Conservation (phyloP, 1,284 basidiomycete genomes). For the Dichomitus squalens region DNA sequence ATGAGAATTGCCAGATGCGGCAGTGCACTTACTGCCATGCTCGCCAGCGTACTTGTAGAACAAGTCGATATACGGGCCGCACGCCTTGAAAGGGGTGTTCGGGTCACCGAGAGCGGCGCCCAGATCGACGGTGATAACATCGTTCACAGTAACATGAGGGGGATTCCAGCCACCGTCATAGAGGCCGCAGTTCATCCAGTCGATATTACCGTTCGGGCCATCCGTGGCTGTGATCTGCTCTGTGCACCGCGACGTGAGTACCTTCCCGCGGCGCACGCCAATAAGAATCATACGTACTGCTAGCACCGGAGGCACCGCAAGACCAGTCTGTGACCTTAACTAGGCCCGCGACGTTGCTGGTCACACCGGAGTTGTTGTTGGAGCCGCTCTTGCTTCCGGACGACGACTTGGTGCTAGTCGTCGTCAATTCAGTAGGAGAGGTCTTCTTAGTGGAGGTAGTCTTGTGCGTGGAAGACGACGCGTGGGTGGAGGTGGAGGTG, state of each 20-base stretch:
- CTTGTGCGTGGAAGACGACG: slow-evolving; percentile 4
- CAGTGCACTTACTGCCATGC: slow-evolving; percentile 44
- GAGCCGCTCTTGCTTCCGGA: neutral
- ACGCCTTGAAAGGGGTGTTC: slow-evolving; percentile 65
- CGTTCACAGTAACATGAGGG: slow-evolving; percentile 53
- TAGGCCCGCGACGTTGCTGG: slow-evolving; percentile 4
- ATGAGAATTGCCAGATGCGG: neutral
- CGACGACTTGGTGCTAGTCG: neutral
- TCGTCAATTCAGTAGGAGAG: slow-evolving; percentile 1
- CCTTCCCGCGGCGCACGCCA: neutral
- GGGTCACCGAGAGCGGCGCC: slow-evolving; percentile 48
- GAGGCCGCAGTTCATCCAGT: slow-evolving; percentile 83
- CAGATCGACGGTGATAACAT: slow-evolving; percentile 58
- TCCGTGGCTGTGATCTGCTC: slow-evolving; percentile 49
- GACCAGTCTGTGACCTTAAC: slow-evolving; percentile 15
- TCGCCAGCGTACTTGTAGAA: slow-evolving; percentile 69
- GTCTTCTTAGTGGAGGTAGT: slow-evolving; percentile 9
- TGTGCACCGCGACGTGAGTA: slow-evolving; percentile 28
- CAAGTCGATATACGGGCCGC: slow-evolving; percentile 52
- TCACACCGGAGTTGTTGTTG: neutral
- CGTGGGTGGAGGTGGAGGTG: neutral
- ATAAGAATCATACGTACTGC: slow-evolving; percentile 6
- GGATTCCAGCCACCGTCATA: slow-evolving; percentile 63
- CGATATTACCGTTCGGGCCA: slow-evolving; percentile 75
- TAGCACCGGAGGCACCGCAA: slow-evolving; percentile 16